A percentile compares a stretch with the other conserved stretches of the same genome.
These are phyloP conservation scores for Picea engelmannii DNA, from an alignment of 83 land plant genomes.

Conservation along the genomic window DNA sequence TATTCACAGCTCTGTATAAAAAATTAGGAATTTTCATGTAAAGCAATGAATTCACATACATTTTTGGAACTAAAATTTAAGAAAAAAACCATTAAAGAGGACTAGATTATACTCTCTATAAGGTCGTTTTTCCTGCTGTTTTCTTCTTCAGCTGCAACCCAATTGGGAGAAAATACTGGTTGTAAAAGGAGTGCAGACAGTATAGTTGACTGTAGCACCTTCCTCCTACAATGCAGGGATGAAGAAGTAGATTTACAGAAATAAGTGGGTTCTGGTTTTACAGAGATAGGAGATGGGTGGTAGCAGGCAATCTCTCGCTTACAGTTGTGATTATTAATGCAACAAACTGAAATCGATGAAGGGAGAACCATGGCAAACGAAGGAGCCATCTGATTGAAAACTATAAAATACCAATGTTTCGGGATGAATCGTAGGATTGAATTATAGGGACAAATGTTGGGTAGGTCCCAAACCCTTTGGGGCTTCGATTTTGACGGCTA, in stretches of 20 bases:
- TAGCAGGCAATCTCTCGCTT: neutral
- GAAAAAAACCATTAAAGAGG: neutral
- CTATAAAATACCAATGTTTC: too few species aligned
- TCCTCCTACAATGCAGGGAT: neutral
- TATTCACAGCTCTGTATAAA: neutral
- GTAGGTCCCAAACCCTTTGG: too few species aligned
- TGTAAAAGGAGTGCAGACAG: constrained; percentile 4
- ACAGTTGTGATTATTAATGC: too few species aligned
- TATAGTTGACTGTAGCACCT: neutral
- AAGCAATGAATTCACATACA: neutral
- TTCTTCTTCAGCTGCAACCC: neutral
- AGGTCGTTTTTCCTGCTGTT: constrained; percentile 6
- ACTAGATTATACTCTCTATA: constrained; percentile 5
- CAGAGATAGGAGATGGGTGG: neutral
- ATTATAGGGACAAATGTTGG: too few species aligned
- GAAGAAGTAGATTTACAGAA: neutral
- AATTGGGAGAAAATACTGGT: neutral
- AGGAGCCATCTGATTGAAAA: too few species aligned
- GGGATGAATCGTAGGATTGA: too few species aligned
- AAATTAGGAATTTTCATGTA: neutral
- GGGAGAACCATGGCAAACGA: too few species aligned
- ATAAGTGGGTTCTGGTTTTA: neutral
- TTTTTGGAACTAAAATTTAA: neutral
- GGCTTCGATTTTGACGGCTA: too few species aligned
- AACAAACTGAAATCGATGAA: too few species aligned